A percentile compares a stretch with the other conserved stretches of the same genome.
These are phyloP conservation scores for Penicillium sp. DNA, from an alignment of 2,329 filamentous ascomycete genomes.

Conservation along the genomic window DNA sequence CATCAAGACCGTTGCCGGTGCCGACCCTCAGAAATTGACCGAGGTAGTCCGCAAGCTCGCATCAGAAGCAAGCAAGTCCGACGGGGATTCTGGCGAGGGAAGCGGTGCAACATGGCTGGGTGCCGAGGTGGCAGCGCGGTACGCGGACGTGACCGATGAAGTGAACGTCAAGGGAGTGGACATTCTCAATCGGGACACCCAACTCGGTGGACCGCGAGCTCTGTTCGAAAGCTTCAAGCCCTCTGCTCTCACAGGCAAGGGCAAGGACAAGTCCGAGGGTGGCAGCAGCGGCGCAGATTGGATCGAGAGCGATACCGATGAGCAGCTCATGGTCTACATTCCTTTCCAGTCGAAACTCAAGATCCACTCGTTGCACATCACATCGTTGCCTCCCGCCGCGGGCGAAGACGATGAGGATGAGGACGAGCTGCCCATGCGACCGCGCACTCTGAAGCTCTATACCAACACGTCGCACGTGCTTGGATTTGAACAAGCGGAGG, in stretches of 20 bases:
- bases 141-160: conserved; percentile 74
- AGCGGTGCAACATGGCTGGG: conserved; percentile 62
- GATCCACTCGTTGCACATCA: conserved; percentile 80
- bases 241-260: conserved; percentile 46
- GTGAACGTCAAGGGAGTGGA: conserved; percentile 76
- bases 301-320: conserved; percentile 94
- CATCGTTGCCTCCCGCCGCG: conserved; percentile 57
- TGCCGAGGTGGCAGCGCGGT: conserved; percentile 68
- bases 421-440: conserved; percentile 71
- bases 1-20: conserved; percentile 65
- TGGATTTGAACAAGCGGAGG: conserved; percentile 91
- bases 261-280: conserved; percentile 37
- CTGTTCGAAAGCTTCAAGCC: conserved; percentile 69
- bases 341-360: conserved; percentile 86
- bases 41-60: conserved; percentile 65
- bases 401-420: conserved; percentile 47
- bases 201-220: conserved; percentile 64
- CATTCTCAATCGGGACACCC: conserved; percentile 77
- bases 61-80: conserved; percentile 52
- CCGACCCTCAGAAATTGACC: conserved; percentile 65
- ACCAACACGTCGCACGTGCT: conserved; percentile 84
- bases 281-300: conserved; percentile 56
- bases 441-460: conserved; percentile 77
- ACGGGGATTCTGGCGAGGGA: conserved; percentile 38
- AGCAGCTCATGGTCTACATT: conserved; percentile 88